Evolutionary conservation across 805 yeast genomes (phyloP), one percentile per base, ranked within the genome.

Genomic region (Candida tammaniensis): DNA sequence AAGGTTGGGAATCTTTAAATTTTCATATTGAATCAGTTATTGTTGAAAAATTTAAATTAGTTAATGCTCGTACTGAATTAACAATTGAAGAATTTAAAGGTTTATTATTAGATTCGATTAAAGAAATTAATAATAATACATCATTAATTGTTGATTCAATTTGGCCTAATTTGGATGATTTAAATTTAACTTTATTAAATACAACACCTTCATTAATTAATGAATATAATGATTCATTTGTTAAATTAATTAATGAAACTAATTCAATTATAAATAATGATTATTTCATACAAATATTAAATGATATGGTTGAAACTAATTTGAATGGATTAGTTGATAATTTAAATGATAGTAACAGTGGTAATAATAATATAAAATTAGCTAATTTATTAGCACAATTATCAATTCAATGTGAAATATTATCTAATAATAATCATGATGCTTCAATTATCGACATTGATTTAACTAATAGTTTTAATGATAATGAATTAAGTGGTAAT

Each of bases 21-120:
- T 60, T 67, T 18, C 58, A 70, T 14, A 75, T 86, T 18, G 76
- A 78, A 48, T 52, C 57, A 1, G 62, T 74, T 4, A 89, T 91
- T 3, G 68, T 64, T 19, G 68, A 66, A 20, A 79, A 78, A 16
- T 86, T 87, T 54, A 72, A 65, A 8, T 70, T 68, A 8, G 62
- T 85, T 18, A 80, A 78, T 42, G 94, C 95, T 21, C 72, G 88
- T 43, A 76, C 84, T 13, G 89, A 81, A 49, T 56, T 91, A 32
- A 60, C 81, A 1, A 57, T 79, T 13, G 76, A 70, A 12, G 83
- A 85, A 38, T 79, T 88, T 49, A 68, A 76, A 17, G 47, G 36
- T 4, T 35, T 54, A 12, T 40, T 57, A 24, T 27, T 36, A 10
- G 51, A 43, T 17, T 50, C 61, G 16, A 47, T 50, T 24, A 25